Percentiles rank a stretch among this genome's conserved stretches.
These are phyloP conservation scores for Kodamaea restingae DNA, from an alignment of 805 yeast genomes.

Conservation along the genomic window DNA sequence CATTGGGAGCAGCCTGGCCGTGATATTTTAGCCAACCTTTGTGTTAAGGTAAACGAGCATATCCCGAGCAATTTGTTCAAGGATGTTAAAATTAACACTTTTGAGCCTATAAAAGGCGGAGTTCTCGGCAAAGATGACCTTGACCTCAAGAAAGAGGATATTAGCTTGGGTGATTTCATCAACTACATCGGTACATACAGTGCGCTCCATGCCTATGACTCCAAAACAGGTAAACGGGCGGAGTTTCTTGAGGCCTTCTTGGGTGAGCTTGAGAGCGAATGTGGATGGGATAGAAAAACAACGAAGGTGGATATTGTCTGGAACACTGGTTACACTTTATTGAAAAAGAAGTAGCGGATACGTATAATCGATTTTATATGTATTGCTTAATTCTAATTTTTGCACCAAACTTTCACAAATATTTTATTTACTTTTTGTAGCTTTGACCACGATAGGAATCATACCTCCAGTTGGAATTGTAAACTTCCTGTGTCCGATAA, in stretches of 20 bases:
- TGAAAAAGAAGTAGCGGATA: constrained; percentile 26
- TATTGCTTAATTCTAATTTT: too few species aligned
- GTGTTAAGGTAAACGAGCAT: constrained; percentile 38
- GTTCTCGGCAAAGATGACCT: constrained; percentile 21
- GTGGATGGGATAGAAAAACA: constrained; percentile 44
- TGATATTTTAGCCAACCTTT: constrained; percentile 41
- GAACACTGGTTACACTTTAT: constrained; percentile 50
- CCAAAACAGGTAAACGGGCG: constrained; percentile 30
- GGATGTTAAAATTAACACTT: constrained; percentile 31
- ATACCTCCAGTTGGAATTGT: constrained; percentile 29
- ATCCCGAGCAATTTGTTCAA: constrained; percentile 41
- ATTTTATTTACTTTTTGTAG: too few species aligned
- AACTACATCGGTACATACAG: constrained; percentile 68
- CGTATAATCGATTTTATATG: too few species aligned
- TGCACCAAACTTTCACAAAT: too few species aligned
- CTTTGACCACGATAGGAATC: constrained; percentile 26
- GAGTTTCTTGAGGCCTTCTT: constrained; percentile 31
- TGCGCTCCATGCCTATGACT: constrained; percentile 56
- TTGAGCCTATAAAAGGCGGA: constrained; percentile 16
- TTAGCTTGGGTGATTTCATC: constrained; percentile 44
- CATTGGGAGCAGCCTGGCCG: constrained; percentile 91
- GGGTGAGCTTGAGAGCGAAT: constrained; percentile 31
- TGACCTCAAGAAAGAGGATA: constrained; percentile 24
- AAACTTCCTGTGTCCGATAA: constrained; percentile 26
- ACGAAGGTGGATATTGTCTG: constrained; percentile 42